A percentile compares a stretch with the other conserved stretches of the same genome.
Evolutionary conservation across 345 rosid genomes (phyloP).

Genomic region (Rhodamnia rubescens): DNA sequence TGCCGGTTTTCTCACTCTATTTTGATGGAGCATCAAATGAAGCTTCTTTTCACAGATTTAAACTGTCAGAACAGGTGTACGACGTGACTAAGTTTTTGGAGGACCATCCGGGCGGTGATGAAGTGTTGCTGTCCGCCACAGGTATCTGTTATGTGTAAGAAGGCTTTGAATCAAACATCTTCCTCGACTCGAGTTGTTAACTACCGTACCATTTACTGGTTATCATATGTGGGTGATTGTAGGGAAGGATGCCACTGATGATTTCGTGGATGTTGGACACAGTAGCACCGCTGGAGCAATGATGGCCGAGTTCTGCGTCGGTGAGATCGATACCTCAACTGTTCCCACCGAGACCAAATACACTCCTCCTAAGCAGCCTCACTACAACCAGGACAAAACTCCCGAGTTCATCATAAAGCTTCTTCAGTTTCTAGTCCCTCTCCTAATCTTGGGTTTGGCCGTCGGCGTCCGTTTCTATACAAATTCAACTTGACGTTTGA

Average conservation of each 20-base stretch:
- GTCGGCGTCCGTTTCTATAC: constrained; percentile 70
- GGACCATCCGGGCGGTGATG: constrained; percentile 80
- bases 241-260: constrained; percentile 98
- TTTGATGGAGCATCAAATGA: background rate
- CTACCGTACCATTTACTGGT: background rate
- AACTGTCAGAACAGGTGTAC: constrained; percentile 34
- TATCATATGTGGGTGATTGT: background rate
- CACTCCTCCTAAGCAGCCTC: constrained; percentile 63
- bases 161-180: background rate
- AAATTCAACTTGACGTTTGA: constrained; percentile 27
- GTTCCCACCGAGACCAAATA: constrained; percentile 40
- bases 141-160: constrained; percentile 17
- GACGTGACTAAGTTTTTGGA: constrained; percentile 71
- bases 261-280: constrained; percentile 94
- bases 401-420: constrained; percentile 59
- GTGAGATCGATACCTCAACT: constrained; percentile 54
- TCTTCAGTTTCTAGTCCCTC: constrained; percentile 88
- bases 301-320: constrained; percentile 83
- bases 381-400: constrained; percentile 76
- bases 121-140: constrained; percentile 53
- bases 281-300: constrained; percentile 71
- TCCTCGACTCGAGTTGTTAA: background rate
- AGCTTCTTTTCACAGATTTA: background rate
- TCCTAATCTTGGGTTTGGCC: constrained; percentile 84
- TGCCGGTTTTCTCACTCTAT: background rate